phyloP scores from a whole-genome alignment of 331 rosid genomes.

The Quercus tomentella region DNA sequence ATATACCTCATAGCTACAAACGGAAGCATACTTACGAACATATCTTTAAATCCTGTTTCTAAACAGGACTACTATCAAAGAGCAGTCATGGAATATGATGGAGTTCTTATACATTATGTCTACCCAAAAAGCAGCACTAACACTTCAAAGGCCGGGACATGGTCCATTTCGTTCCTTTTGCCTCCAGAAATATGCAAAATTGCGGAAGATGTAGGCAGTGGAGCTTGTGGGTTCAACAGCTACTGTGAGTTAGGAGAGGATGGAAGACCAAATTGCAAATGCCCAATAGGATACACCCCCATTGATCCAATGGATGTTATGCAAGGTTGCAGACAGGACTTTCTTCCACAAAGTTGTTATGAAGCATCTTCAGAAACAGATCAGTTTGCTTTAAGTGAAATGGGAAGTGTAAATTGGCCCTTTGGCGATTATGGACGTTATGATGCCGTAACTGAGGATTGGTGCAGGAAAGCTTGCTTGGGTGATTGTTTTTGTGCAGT shows the following conservation, averaged over 20 bases:
- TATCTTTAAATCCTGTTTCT: not conserved
- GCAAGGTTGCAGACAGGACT: constrained; percentile 6
- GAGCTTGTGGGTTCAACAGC: constrained; percentile 21
- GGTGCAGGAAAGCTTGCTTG: constrained; percentile 8
- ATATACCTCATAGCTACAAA: not conserved
- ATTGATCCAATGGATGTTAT: not conserved
- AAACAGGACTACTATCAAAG: not conserved
- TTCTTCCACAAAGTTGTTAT: not conserved
- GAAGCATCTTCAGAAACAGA: not conserved
- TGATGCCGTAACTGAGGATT: not conserved
- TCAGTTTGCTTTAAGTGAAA: not conserved
- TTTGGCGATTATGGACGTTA: too few species aligned
- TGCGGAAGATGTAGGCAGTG: not conserved
- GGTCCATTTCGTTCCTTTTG: too few species aligned
- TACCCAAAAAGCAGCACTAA: not conserved
- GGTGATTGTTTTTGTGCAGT: not conserved
- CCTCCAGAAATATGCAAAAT: not conserved
- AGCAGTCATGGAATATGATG: not conserved
- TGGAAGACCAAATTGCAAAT: not conserved
- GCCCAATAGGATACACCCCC: not conserved
- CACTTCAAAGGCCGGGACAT: too few species aligned
- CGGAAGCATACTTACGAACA: not conserved
- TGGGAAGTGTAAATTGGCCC: not conserved
- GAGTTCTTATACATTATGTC: not conserved
- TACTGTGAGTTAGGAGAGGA: not conserved